Conservation (phyloP, 1,284 basidiomycete genomes). For the Trichosporon coremiiforme region DNA sequence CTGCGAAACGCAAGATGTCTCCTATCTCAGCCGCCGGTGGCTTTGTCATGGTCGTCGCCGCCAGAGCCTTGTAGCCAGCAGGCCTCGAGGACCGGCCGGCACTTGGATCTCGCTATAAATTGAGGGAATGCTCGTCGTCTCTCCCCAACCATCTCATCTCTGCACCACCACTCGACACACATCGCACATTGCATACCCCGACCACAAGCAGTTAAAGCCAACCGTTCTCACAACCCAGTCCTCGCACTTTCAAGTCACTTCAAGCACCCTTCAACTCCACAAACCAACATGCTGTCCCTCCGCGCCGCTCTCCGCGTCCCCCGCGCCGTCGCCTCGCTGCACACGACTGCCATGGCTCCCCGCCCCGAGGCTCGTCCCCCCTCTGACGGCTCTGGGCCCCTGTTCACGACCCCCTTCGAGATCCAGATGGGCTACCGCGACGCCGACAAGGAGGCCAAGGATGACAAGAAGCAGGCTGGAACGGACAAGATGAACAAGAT, state of each 20-base stretch:
- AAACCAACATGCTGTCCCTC: constrained; percentile 1
- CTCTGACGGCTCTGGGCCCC: constrained; percentile 12
- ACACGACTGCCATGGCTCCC: constrained; percentile 4
- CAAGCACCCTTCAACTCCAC: neutral
- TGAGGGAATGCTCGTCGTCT: neutral
- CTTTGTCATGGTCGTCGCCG: constrained; percentile 2
- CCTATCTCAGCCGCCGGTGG: neutral
- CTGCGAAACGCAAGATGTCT: no score
- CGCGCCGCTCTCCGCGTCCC: neutral
- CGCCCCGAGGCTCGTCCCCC: constrained; percentile 13
- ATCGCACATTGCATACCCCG: neutral
- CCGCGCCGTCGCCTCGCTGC: constrained; percentile 3
- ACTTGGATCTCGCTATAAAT: constrained; percentile 11
- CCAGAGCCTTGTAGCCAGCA: neutral
- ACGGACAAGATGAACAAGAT: constrained; percentile 20
- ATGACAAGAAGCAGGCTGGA: constrained; percentile 11
- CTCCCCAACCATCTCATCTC: neutral
- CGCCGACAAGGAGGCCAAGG: neutral
- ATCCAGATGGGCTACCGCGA: constrained; percentile 15
- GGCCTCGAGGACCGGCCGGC: neutral
- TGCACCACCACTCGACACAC: no score
- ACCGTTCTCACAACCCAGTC: neutral
- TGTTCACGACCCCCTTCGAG: constrained; percentile 18
- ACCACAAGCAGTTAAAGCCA: neutral
- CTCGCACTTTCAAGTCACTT: neutral